Evolutionary conservation across 257 asterid genomes (phyloP).

Genomic region (Forsythia suspensa): DNA sequence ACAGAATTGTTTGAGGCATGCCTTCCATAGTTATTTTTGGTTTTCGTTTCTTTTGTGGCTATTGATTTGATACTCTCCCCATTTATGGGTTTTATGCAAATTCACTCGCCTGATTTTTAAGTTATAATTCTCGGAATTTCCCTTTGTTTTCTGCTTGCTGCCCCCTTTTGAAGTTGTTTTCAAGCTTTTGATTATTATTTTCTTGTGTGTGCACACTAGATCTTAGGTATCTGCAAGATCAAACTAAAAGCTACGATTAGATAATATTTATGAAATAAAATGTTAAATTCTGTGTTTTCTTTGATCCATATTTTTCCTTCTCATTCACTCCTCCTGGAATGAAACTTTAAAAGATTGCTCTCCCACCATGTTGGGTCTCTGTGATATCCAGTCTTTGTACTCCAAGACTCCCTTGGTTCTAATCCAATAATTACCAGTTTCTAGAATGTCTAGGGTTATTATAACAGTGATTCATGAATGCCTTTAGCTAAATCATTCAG

Average conservation of each 20-base stretch:
- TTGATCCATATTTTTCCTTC: neutral
- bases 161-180: neutral
- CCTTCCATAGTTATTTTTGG: constrained; percentile 8
- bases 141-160: neutral
- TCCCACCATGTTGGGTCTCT: neutral
- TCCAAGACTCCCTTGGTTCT: constrained; percentile 5
- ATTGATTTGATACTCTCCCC: constrained; percentile 9
- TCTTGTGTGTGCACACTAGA: constrained; percentile 1
- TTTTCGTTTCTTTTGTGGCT: constrained; percentile 3
- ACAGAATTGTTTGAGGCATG: constrained; percentile 82
- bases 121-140: neutral
- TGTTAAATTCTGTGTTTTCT: neutral
- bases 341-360: neutral
- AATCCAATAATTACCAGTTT: neutral
- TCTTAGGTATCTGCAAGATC: constrained; percentile 5
- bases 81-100: constrained; percentile 13
- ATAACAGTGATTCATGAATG: neutral
- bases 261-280: neutral
- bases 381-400: neutral
- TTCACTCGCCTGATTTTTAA: constrained; percentile 12
- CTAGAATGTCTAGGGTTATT: neutral
- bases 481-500: too few species aligned
- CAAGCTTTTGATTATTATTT: neutral
- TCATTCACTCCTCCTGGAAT: neutral
- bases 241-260: neutral